Conservation (phyloP, 2,329 filamentous ascomycete genomes). For the Venturia carpophila region DNA sequence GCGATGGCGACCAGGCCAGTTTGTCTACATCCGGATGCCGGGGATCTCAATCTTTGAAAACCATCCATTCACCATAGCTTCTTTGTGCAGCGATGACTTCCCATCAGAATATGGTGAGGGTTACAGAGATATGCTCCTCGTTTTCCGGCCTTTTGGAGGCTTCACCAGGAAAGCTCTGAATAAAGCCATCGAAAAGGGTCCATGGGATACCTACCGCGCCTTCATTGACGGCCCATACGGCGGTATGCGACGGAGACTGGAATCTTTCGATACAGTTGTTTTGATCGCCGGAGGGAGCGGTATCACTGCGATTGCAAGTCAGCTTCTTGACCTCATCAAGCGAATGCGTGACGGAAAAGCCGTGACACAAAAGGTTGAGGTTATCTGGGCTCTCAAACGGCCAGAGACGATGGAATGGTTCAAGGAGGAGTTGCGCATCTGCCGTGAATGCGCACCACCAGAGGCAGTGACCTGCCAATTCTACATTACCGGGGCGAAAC, state of each 20-base stretch:
- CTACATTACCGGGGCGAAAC: conserved; percentile 75
- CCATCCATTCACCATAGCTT: conserved; percentile 92
- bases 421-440: conserved; percentile 86
- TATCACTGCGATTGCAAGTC: conserved; percentile 86
- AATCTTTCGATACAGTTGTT: conserved; percentile 88
- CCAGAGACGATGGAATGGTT: conserved; percentile 97
- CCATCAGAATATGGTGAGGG: conserved; percentile 83
- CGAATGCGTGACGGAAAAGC: conserved; percentile 92
- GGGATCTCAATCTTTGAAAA: conserved; percentile 86
- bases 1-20: conserved; percentile 88
- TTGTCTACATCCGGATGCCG: conserved; percentile 90
- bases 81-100: conserved; percentile 86
- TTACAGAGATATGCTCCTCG: conserved; percentile 80
- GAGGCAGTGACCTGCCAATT: conserved; percentile 90
- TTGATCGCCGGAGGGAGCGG: conserved; percentile 91
- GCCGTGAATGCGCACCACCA: conserved; percentile 78
- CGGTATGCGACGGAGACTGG: conserved; percentile 81
- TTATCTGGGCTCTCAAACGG: conserved; percentile 89
- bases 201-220: conserved; percentile 84
- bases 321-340: conserved; percentile 89
- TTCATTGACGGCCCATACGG: conserved; percentile 94
- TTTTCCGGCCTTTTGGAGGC: conserved; percentile 85
- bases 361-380: conserved; percentile 80
- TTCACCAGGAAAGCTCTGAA: conserved; percentile 83
- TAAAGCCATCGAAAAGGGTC: conserved; percentile 74